Evolutionary conservation across 169 alveolate species (phyloP), one percentile per base, ranked within the genome.

Genomic region (Cystoisospora suis): DNA sequence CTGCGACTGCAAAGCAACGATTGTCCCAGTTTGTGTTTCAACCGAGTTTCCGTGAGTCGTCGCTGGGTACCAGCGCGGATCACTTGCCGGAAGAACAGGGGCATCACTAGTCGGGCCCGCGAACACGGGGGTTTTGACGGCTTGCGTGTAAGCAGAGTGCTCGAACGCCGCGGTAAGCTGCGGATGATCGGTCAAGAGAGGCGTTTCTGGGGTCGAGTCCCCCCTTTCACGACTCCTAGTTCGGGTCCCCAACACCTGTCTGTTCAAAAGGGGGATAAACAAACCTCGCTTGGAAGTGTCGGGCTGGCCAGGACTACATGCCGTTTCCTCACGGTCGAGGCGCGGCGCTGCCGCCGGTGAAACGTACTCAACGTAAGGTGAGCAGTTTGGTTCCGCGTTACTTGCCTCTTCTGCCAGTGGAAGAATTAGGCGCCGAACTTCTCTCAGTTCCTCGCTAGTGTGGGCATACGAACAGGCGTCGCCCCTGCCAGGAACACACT

Each of bases 141-240:
- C n/a, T n/a, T n/a, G n/a, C n/a, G n/a, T n/a, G n/a, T n/a, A n/a
- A n/a, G n/a, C n/a, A n/a, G n/a, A n/a, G n/a, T 65, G 79, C 3
- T 65, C 46, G 36, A 65, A 4, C 36, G 79, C 79, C 36, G 79
- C 79, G 27, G 79, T 29, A 65, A 65, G 38, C 36, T 65, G 79
- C 9, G 79, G 79, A 29, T 65, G 79, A 29, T 65, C 79, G 36
- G 38, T 65, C 79, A 65, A 27, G 38, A 65, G 42, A 20, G 79
- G 79, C 79, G 79, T 65, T 44, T 29, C 79, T 65, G 79, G 79
- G 27, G 79, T 65, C 12, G 79, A 65, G 15, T 20, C 79, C 23
- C 79, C 79, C n/a, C n/a, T n/a, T n/a, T n/a, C n/a, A n/a, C n/a
- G n/a, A n/a, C n/a, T n/a, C n/a, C n/a, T n/a, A 6, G 46, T 12